Evolutionary conservation across 2,329 filamentous ascomycete genomes (phyloP).

Genomic region (Trichoderma koningii): DNA sequence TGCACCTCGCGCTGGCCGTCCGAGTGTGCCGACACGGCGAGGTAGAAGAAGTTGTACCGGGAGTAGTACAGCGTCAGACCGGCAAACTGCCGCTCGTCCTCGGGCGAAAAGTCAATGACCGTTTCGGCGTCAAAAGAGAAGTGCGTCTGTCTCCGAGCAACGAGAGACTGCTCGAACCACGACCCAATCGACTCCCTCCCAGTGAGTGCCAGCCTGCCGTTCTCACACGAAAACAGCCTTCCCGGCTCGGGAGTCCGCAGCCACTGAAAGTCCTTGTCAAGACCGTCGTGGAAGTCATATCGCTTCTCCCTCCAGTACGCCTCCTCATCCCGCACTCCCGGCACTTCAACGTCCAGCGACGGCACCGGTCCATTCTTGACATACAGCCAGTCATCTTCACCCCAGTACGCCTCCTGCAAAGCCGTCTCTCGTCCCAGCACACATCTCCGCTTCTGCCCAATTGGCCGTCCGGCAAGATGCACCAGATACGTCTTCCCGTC

Average conservation of each 20-base stretch:
- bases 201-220: constrained; percentile 48
- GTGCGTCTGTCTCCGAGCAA: constrained; percentile 57
- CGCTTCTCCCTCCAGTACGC: constrained; percentile 52
- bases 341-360: constrained; percentile 55
- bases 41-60: constrained; percentile 66
- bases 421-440: constrained; percentile 58
- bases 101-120: constrained; percentile 53
- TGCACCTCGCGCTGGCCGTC: constrained; percentile 60
- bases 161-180: constrained; percentile 61
- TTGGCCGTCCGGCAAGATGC: constrained; percentile 55
- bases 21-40: constrained; percentile 56
- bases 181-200: constrained; percentile 58
- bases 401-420: constrained; percentile 63
- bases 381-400: constrained; percentile 62
- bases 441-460: constrained; percentile 53
- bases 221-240: constrained; percentile 50
- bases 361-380: constrained; percentile 60
- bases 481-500: constrained; percentile 57
- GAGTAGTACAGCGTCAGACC: constrained; percentile 64
- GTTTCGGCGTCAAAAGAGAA: constrained; percentile 65
- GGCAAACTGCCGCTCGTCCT: constrained; percentile 62
- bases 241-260: constrained; percentile 57
- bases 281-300: constrained; percentile 50
- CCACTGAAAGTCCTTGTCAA: constrained; percentile 60
- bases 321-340: constrained; percentile 49